These are phyloP conservation scores for Coemansia sp. DNA, from an alignment of 192 early-diverging fungal species.

Conservation along the genomic window DNA sequence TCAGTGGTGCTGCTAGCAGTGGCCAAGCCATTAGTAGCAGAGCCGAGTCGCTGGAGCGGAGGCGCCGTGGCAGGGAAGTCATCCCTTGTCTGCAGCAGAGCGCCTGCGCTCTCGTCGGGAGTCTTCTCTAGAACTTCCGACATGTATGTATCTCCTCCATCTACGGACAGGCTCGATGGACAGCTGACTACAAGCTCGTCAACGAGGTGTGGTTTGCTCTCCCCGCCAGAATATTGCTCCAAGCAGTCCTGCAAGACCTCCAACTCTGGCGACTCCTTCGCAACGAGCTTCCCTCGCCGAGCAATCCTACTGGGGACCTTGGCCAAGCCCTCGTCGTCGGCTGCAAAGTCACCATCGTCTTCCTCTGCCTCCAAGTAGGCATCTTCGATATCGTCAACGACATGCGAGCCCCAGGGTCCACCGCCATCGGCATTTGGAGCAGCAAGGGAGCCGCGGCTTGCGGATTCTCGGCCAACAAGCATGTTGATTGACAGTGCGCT, in stretches of 20 bases:
- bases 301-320: constrained; percentile 8
- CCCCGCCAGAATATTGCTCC: constrained; percentile 24
- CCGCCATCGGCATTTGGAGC: background rate
- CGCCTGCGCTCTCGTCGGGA: constrained; percentile 8
- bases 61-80: background rate
- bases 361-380: constrained; percentile 74
- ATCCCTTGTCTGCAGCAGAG: background rate
- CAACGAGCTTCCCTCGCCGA: background rate
- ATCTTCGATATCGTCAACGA: constrained; percentile 77
- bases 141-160: background rate
- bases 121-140: background rate
- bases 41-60: constrained; percentile 8
- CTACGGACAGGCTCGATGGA: background rate
- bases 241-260: constrained; percentile 37
- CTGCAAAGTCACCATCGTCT: constrained; percentile 59
- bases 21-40: background rate
- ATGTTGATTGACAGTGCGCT: constrained; percentile 49
- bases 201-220: constrained; percentile 1
- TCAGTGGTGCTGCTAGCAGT: background rate
- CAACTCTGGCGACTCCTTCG: constrained; percentile 33
- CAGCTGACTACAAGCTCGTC: constrained; percentile 1
- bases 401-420: constrained; percentile 55
- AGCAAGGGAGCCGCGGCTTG: constrained; percentile 2
- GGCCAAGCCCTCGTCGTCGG: constrained; percentile 16
- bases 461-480: constrained; percentile 23